A percentile compares a stretch with the other conserved stretches of the same genome.
Evolutionary conservation across 306 rosid species (phyloP).

Genomic region (Cicer arietinum): DNA sequence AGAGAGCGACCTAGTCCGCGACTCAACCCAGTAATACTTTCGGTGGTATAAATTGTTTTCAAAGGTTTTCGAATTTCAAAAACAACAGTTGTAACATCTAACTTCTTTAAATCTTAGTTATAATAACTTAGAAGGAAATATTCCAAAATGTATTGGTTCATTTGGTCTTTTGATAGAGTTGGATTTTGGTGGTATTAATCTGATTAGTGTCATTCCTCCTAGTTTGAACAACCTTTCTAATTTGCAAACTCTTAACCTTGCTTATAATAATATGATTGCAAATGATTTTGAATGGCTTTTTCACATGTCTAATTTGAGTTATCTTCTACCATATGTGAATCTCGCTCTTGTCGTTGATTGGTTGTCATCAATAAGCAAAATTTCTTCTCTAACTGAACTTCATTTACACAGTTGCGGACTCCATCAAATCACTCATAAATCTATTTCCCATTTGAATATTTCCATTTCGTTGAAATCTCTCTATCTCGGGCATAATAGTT

Average conservation of each 20-base stretch:
- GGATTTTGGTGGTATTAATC: not conserved
- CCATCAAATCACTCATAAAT: not conserved
- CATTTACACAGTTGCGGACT: not conserved
- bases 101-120: not conserved
- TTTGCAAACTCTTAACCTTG: constrained; percentile 1
- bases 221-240: constrained; percentile 32
- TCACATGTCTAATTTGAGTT: constrained; percentile 39
- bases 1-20: too few relatives aligned
- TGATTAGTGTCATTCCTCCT: constrained; percentile 20
- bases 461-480: constrained; percentile 29
- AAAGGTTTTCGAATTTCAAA: too few relatives aligned
- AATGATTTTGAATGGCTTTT: constrained; percentile 42
- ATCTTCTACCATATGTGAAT: not conserved
- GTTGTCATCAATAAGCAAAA: constrained; percentile 15
- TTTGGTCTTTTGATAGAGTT: constrained; percentile 26
- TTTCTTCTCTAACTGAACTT: constrained; percentile 11
- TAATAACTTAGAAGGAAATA: not conserved
- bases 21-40: too few relatives aligned
- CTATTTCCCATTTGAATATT: constrained; percentile 10
- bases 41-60: too few relatives aligned
- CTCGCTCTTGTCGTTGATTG: constrained; percentile 26
- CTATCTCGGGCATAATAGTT: not conserved
- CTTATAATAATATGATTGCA: fast-evolving
- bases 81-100: not conserved
- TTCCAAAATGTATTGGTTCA: constrained; percentile 48